Base-by-base conservation (phyloP, 257 asterid species). In the Solanum habrochaites region DNA sequence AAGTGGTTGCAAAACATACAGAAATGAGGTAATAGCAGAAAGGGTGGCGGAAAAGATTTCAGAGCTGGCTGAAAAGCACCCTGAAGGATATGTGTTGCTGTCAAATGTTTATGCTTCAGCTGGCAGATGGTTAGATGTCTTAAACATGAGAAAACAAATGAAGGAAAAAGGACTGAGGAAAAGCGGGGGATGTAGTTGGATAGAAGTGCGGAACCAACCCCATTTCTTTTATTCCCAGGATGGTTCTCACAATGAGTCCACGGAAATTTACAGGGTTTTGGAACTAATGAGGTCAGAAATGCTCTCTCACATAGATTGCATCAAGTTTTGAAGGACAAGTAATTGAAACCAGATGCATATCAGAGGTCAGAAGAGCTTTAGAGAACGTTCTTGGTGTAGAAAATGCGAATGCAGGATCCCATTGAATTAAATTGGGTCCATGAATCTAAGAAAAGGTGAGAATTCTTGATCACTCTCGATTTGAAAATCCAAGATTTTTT, bases 101-200 rank as follows among this genome's bases (percentile, higher is more conserved):
- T 96, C 99, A 10, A 95, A 93, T 83, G 82, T 91, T 29, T 95
- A 95, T 89, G 98, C 98, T 45, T 92, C 92, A 10, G 91, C 93
- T 25, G 98, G 96, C 70, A 88, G 93, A 88, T 96, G 98, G 98
- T 18, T 43, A 18, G 98, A 94, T 78, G 98, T 90, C 29, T 82
- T 89, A 90, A 91, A 45, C 64, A 91, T 91, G 6, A 94, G 98
- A 78, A 87, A 90, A 27, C 42, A 89, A 89, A 94, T 96, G 98
- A 89, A 89, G 58, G 90, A 89, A 78, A 96, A 88, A 88, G 98
- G 97, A 49, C 77, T 93, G 85, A 92, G 89, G 92, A 94, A 91
- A 88, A 91, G 82, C 75, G 93, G 94, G 39, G 98, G 97, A 12
- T 92, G 94, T 87, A 94, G 98, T 88, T 93, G 94, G 98, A 90